Evolutionary conservation across 192 early-diverging fungal genomes (phyloP).

Genomic region (Coemansia sp.): DNA sequence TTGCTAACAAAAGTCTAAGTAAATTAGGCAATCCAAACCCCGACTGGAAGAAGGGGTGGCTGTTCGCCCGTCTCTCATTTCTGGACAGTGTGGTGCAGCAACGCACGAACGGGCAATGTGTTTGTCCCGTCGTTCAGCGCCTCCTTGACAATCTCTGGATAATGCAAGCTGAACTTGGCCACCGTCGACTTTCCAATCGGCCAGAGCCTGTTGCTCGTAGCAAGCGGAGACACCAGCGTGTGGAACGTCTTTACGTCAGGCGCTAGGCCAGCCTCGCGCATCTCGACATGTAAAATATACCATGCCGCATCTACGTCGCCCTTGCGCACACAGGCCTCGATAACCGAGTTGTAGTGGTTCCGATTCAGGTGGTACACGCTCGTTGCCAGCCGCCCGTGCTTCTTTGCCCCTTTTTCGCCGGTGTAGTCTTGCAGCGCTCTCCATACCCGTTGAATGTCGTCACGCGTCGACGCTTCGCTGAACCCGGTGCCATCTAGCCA

Average conservation of each 20-base stretch:
- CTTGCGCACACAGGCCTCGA: constrained; percentile 43
- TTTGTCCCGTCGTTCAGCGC: constrained; percentile 23
- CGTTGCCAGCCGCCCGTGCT: background rate
- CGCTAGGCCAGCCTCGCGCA: constrained; percentile 17
- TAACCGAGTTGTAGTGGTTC: constrained; percentile 39
- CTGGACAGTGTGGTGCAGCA: constrained; percentile 9
- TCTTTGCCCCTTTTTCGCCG: background rate
- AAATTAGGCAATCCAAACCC: no score
- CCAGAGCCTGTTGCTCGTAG: constrained; percentile 30
- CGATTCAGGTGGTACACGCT: constrained; percentile 15
- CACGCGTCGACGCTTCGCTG: constrained; percentile 6
- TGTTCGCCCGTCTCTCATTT: background rate
- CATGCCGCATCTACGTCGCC: constrained; percentile 39
- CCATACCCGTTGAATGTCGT: constrained; percentile 33
- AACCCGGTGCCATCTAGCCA: constrained; percentile 40
- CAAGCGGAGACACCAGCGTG: constrained; percentile 35
- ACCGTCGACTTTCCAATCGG: constrained; percentile 38
- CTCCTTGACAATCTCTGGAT: constrained; percentile 17
- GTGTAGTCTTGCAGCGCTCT: constrained; percentile 4
- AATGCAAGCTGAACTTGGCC: constrained; percentile 22
- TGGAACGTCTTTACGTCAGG: constrained; percentile 33
- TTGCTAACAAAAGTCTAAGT: no score
- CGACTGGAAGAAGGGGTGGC: background rate
- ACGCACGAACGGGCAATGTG: constrained; percentile 17
- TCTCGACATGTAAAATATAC: constrained; percentile 30